Evolutionary conservation across 208 protist genomes (phyloP), one percentile per base, ranked within the genome.

Genomic region (Vickermania ingenoplastis): DNA sequence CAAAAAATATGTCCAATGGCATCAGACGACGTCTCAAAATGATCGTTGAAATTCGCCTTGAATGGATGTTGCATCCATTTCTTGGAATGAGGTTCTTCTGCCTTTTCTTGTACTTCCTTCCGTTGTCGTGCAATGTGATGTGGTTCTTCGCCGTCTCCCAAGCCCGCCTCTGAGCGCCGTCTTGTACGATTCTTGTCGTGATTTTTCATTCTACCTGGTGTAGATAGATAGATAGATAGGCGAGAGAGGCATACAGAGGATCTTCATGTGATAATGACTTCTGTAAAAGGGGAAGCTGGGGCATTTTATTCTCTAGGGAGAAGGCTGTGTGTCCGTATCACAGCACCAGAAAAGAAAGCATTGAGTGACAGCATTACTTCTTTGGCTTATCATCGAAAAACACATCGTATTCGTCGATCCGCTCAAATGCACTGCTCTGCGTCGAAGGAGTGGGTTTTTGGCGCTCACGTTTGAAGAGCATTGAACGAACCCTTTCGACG

Each of bases 1-100:
- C 75, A 73, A 25, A 81, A 50, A 1, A 94, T 67, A 54, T 92
- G 81, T 5, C 57, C 53, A 49, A 90, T 54, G 17, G 85, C 84
- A 57, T 49, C 60, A 2, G 59, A n/a, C 2, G 79, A 89, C 2
- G 84, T 89, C 57, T 91, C 87, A 48, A 90, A 86, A 63, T 91
- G 83, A 64, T 92, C 88, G 59, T 88, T 91, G 68, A 88, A 89
- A 61, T 86, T 76, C 5, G 81, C 73, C 5, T 51, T 51, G 54
- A 89, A 86, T 0, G 76, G 75, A 57, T 78, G 74, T 31, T 51
- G 17, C 28, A 13, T 2, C 31, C 3, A 14, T 29, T 24, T 22
- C 48, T 0, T 29, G 17, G 24, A 41, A n/a, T 36, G 2, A 61
- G 29, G 3, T 59, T 14, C 7, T 59, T 59, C n/a, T n/a, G n/a